Percentiles rank a stretch among this genome's conserved stretches.
Conservation (phyloP, 441 rosid species). For the Metrosideros polymorpha region DNA sequence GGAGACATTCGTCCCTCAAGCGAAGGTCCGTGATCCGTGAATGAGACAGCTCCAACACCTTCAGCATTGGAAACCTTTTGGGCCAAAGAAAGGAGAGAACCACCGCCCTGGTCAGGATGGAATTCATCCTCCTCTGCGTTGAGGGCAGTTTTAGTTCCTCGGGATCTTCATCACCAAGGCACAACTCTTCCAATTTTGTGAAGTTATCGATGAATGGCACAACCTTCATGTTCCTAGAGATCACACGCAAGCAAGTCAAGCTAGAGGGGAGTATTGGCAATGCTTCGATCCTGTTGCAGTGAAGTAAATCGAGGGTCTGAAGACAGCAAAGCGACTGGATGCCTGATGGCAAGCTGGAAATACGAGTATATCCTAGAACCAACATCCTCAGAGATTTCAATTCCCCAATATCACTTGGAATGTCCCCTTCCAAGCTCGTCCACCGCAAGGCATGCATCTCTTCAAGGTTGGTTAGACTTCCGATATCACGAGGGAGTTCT, state of each 20-base stretch:
- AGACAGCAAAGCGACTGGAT: not conserved
- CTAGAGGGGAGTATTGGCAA: not conserved
- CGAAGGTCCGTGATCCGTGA: not conserved
- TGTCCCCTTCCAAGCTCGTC: not conserved
- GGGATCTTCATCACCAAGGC: not conserved
- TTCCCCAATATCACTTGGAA: not conserved
- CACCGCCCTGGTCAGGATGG: not conserved
- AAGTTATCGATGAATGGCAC: not conserved
- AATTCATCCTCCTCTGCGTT: not conserved
- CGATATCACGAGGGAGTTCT: not conserved
- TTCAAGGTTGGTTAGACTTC: not conserved
- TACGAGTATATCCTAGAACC: not conserved
- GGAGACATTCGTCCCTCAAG: not conserved
- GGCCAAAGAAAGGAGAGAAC: not conserved
- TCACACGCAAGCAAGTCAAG: not conserved
- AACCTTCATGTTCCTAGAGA: not conserved
- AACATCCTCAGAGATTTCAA: not conserved
- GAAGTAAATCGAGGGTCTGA: not conserved
- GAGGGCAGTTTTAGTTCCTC: not conserved
- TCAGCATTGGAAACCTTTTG: not conserved
- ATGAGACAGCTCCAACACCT: not conserved
- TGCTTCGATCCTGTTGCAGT: not conserved
- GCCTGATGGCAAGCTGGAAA: not conserved
- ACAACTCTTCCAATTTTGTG: not conserved
- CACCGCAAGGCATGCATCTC: not conserved